Evolutionary conservation across 352 stramenopile genomes (phyloP).

Genomic region (Phytopythium boreale): DNA sequence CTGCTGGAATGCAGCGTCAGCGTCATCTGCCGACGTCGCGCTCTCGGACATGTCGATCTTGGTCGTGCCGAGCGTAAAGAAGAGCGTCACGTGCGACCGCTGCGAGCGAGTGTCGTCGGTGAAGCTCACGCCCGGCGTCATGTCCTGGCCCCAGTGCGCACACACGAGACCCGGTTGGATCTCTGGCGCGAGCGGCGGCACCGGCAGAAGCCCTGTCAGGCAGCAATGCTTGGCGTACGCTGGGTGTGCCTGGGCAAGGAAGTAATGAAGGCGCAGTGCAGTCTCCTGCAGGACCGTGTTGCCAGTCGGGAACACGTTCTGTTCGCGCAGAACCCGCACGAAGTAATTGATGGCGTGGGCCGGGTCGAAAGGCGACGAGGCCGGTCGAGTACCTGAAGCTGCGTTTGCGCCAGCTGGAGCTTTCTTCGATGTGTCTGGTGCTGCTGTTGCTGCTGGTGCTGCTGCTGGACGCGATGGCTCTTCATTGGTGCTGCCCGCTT

Average conservation of each 20-base stretch:
- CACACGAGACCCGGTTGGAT: constrained; percentile 60
- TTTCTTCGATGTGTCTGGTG: constrained; percentile 14
- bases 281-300: constrained; percentile 33
- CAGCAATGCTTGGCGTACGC: constrained; percentile 53
- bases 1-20: constrained; percentile 15
- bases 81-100: constrained; percentile 27
- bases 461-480: not conserved
- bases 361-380: not conserved
- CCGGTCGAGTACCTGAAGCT: not conserved
- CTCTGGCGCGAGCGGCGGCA: constrained; percentile 49
- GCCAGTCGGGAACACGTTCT: constrained; percentile 34
- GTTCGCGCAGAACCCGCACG: constrained; percentile 42
- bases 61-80: constrained; percentile 63
- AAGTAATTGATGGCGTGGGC: constrained; percentile 60
- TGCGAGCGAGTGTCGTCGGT: not conserved
- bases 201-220: constrained; percentile 33
- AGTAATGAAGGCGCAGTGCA: constrained; percentile 41
- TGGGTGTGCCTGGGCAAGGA: constrained; percentile 57
- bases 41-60: constrained; percentile 24
- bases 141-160: constrained; percentile 50
- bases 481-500: not conserved
- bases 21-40: constrained; percentile 13
- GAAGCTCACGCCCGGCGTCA: constrained; percentile 40
- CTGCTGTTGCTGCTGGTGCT: not conserved
- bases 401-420: too few species aligned